A percentile compares a stretch with the other conserved stretches of the same genome.
Conservation (phyloP, 1,284 basidiomycete genomes). For the Microbotryomycetes sp. region DNA sequence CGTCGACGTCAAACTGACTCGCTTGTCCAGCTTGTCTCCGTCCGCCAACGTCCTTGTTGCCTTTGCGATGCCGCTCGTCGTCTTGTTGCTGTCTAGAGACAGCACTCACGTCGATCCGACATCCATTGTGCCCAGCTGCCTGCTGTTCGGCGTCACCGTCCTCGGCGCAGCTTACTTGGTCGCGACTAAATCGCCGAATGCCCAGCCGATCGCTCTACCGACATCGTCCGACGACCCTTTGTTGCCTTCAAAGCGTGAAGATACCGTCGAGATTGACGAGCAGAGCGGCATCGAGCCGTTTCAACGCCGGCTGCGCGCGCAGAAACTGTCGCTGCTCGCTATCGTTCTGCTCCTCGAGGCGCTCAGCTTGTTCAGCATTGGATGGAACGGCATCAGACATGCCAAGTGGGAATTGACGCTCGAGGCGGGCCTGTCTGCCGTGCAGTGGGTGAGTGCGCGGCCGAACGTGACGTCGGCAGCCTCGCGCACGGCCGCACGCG, state of each 20-base stretch:
- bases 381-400: conserved; percentile 12
- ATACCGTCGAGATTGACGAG: background rate
- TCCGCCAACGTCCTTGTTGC: too few species aligned
- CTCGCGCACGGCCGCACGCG: conserved; percentile 45
- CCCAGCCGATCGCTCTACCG: background rate
- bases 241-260: background rate
- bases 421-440: conserved; percentile 22
- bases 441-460: conserved; percentile 31
- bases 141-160: background rate
- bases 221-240: background rate
- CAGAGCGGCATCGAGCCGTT: background rate
- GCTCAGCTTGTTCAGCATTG: conserved; percentile 51
- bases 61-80: background rate
- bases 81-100: background rate
- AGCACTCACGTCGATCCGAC: background rate
- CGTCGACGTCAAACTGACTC: too few species aligned
- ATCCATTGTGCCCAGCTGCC: background rate
- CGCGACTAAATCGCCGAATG: background rate
- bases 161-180: background rate
- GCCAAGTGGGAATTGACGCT: conserved; percentile 16
- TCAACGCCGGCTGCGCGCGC: conserved; percentile 37
- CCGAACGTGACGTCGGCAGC: conserved; percentile 36
- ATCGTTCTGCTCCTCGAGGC: conserved; percentile 49
- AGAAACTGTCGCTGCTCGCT: conserved; percentile 50
- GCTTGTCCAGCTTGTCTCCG: too few species aligned